A percentile compares a stretch with the other conserved stretches of the same genome.
These are phyloP conservation scores for Phytophthora ohioensis DNA, from an alignment of 352 stramenopile species.

Conservation along the genomic window DNA sequence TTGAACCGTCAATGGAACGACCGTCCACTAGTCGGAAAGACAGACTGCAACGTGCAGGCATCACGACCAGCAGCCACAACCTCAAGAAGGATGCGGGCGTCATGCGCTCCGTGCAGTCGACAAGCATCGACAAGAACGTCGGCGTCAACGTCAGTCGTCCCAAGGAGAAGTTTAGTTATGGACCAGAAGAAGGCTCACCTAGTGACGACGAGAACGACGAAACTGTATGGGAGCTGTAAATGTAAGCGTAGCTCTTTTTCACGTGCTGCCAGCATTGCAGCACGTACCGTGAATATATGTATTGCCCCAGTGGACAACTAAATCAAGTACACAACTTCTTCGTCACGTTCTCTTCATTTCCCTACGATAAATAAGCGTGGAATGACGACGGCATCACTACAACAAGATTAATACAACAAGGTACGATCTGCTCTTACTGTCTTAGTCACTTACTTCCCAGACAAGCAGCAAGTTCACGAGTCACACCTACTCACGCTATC, in stretches of 20 bases:
- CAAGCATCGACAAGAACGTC: constrained; percentile 23
- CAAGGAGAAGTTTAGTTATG: constrained; percentile 35
- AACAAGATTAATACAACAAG: constrained; percentile 22
- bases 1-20: constrained; percentile 21
- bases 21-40: constrained; percentile 22
- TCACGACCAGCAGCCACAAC: constrained; percentile 31
- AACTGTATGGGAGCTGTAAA: constrained; percentile 48
- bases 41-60: constrained; percentile 30
- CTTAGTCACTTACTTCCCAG: constrained; percentile 13
- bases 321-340: background rate
- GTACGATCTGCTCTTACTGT: constrained; percentile 14
- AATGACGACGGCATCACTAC: constrained; percentile 1
- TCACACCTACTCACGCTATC: constrained; percentile 13
- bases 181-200: constrained; percentile 16
- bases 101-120: constrained; percentile 34
- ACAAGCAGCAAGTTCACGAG: constrained; percentile 12
- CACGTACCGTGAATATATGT: constrained; percentile 24
- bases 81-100: constrained; percentile 23
- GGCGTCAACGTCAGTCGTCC: background rate
- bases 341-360: constrained; percentile 12
- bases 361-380: constrained; percentile 26
- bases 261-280: constrained; percentile 15
- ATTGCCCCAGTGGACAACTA: constrained; percentile 7
- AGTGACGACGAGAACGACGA: constrained; percentile 34
- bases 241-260: background rate